Percentiles rank a stretch among this genome's conserved stretches.
phyloP scores from a whole-genome alignment of 805 yeast species.

The Lipomyces kockii region DNA sequence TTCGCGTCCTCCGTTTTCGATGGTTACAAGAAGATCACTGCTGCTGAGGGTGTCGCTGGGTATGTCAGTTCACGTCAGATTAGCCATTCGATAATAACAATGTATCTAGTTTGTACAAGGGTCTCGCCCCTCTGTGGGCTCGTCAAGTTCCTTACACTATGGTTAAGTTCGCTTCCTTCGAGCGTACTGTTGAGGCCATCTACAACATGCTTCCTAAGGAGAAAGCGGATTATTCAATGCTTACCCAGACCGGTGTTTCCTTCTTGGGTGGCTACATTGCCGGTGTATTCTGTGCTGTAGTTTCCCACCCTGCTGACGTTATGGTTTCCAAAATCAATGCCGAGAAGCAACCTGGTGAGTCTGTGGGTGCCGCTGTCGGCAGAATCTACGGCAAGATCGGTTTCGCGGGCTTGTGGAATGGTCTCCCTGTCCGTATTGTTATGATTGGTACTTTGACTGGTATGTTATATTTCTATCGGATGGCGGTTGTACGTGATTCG shows the following conservation, averaged over 20 bases:
- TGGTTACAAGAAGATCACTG: slow-evolving; percentile 68
- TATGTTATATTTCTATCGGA: background rate
- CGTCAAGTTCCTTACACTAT: slow-evolving; percentile 98
- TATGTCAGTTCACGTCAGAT: background rate
- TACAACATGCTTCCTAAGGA: slow-evolving; percentile 74
- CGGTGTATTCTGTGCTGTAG: slow-evolving; percentile 94
- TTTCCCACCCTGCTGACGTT: slow-evolving; percentile 99
- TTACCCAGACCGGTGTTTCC: slow-evolving; percentile 91
- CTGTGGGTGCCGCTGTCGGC: slow-evolving; percentile 65
- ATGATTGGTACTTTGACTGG: slow-evolving; percentile 97
- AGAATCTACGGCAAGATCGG: slow-evolving; percentile 86
- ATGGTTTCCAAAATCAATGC: slow-evolving; percentile 92
- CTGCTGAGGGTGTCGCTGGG: slow-evolving; percentile 67
- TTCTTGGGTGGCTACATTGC: slow-evolving; percentile 96
- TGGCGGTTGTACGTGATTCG: background rate
- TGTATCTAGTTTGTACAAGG: slow-evolving; percentile 67
- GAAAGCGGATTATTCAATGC: slow-evolving; percentile 68
- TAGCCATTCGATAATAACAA: background rate
- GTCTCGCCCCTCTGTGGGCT: slow-evolving; percentile 89
- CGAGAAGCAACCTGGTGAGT: slow-evolving; percentile 67
- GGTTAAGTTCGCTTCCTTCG: slow-evolving; percentile 96
- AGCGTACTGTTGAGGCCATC: slow-evolving; percentile 81
- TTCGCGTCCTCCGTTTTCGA: slow-evolving; percentile 65
- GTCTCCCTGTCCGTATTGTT: slow-evolving; percentile 88
- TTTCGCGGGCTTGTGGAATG: slow-evolving; percentile 91